A percentile compares a stretch with the other conserved stretches of the same genome.
Conservation (phyloP, 257 asterid species). For the Nicotiana paniculata region DNA sequence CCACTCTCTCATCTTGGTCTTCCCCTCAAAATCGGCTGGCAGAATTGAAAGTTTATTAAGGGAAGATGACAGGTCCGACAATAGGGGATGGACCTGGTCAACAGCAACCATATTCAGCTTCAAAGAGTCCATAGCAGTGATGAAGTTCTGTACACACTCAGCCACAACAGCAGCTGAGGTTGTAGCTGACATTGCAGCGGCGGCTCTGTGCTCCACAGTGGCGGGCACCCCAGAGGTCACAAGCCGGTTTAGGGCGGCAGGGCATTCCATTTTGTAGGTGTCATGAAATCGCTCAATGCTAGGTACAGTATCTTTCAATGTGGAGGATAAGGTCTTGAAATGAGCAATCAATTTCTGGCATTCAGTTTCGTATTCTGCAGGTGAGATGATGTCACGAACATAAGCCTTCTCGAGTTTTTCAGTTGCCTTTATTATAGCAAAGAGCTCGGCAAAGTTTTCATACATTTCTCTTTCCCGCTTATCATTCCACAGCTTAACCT, state of each 20-base stretch:
- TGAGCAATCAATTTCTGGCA: conserved; percentile 82
- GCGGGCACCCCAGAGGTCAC: conserved; percentile 88
- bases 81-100: conserved; percentile 88
- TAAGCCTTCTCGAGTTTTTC: conserved; percentile 93
- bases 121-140: conserved; percentile 88
- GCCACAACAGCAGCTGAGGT: conserved; percentile 85
- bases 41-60: conserved; percentile 71
- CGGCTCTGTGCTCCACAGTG: conserved; percentile 81
- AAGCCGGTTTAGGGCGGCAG: conserved; percentile 70
- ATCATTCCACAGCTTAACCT: conserved; percentile 97
- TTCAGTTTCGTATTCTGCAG: conserved; percentile 64
- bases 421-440: conserved; percentile 81
- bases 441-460: conserved; percentile 80
- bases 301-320: conserved; percentile 71
- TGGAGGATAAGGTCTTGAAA: conserved; percentile 71
- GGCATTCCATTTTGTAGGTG: conserved; percentile 82
- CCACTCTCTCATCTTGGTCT: conserved; percentile 93
- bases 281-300: conserved; percentile 80
- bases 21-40: conserved; percentile 92
- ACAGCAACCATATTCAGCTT: conserved; percentile 90
- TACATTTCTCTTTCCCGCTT: conserved; percentile 97
- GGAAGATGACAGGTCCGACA: conserved; percentile 69
- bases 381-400: conserved; percentile 63
- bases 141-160: conserved; percentile 84
- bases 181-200: conserved; percentile 40